Percentiles rank a stretch among this genome's conserved stretches.
phyloP scores from a whole-genome alignment of 2,329 filamentous ascomycete genomes.

The Penicillium nordicum region DNA sequence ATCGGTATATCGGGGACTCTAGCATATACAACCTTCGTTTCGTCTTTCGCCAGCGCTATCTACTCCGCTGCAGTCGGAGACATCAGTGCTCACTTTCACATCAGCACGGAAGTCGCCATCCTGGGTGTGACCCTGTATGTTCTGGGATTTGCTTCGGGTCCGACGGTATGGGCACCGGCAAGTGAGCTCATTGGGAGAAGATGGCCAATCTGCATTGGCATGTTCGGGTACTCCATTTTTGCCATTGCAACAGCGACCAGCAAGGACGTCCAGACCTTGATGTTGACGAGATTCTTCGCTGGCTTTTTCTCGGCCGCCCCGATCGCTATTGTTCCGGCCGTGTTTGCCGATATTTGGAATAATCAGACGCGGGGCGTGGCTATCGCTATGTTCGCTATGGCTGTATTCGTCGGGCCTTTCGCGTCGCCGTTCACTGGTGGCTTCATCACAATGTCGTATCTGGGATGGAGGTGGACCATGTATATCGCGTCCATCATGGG shows the following conservation, averaged over 20 bases:
- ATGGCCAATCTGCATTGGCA: constrained; percentile 47
- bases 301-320: constrained; percentile 48
- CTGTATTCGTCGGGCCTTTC: constrained; percentile 50
- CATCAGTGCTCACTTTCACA: constrained; percentile 51
- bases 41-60: constrained; percentile 57
- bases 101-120: constrained; percentile 44
- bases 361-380: constrained; percentile 43
- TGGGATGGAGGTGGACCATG: constrained; percentile 54
- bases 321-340: constrained; percentile 44
- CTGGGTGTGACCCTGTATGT: constrained; percentile 51
- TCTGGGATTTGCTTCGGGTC: constrained; percentile 57
- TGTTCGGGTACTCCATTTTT: constrained; percentile 46
- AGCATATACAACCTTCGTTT: constrained; percentile 49
- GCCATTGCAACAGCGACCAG: constrained; percentile 45
- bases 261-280: constrained; percentile 42
- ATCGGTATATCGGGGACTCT: constrained; percentile 24
- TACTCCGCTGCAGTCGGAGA: constrained; percentile 62
- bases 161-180: constrained; percentile 61
- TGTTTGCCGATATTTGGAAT: constrained; percentile 51
- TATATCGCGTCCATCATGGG: constrained; percentile 55
- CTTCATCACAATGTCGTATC: constrained; percentile 48
- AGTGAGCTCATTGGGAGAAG: constrained; percentile 60
- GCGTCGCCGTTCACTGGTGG: constrained; percentile 52
- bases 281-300: constrained; percentile 48
- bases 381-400: constrained; percentile 51